Conservation (phyloP, 352 stramenopile species). For the Phytophthora niederhauseri region DNA sequence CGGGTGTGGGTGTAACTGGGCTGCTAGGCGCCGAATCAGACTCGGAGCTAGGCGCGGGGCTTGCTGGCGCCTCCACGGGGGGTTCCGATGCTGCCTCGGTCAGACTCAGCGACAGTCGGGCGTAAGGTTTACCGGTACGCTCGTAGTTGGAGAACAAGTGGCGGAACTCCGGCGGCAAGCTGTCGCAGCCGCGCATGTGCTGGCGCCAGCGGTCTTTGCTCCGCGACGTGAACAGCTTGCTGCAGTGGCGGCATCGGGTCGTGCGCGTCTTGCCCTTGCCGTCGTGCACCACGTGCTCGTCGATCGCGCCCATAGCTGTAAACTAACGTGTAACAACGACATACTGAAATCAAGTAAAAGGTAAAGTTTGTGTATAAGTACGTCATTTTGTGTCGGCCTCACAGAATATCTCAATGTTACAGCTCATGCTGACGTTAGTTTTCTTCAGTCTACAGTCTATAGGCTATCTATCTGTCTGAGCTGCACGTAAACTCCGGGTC, state of each 20-base stretch:
- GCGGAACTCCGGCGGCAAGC: constrained; percentile 15
- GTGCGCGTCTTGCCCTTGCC: constrained; percentile 23
- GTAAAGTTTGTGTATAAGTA: neutral
- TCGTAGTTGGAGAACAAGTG: constrained; percentile 14
- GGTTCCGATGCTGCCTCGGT: constrained; percentile 5
- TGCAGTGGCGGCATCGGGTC: constrained; percentile 27
- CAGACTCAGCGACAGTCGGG: constrained; percentile 4
- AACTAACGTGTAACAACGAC: neutral
- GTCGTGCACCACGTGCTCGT: constrained; percentile 27
- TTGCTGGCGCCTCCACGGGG: constrained; percentile 1
- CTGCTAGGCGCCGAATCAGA: neutral
- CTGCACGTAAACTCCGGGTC: neutral
- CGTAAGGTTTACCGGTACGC: constrained; percentile 6
- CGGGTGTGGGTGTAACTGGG: neutral
- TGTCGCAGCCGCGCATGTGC: constrained; percentile 28
- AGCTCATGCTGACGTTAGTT: too few species aligned
- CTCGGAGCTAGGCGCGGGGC: neutral
- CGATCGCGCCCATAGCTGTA: constrained; percentile 13
- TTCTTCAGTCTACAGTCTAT: too few species aligned
- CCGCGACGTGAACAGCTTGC: constrained; percentile 24
- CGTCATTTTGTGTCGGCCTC: neutral
- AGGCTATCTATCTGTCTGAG: neutral
- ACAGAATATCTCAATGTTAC: too few species aligned
- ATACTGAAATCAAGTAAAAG: neutral
- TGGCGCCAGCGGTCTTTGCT: constrained; percentile 29